phyloP scores from a whole-genome alignment of 148 eudicot species.

The Limonium bicolor region DNA sequence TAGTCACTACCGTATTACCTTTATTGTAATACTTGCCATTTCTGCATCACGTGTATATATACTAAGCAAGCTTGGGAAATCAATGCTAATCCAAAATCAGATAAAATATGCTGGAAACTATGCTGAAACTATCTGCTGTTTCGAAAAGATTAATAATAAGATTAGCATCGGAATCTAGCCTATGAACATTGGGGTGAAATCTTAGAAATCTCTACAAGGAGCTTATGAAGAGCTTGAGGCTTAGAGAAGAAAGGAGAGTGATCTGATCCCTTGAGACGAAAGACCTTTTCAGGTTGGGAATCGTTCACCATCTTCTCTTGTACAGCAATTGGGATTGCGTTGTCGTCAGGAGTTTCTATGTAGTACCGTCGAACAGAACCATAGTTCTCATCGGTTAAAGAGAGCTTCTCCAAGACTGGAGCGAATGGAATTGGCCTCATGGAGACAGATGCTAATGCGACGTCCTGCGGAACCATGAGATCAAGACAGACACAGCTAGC shows the following conservation, averaged over 20 bases:
- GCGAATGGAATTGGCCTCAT: slow-evolving; percentile 81
- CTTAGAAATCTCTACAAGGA: slow-evolving; percentile 54
- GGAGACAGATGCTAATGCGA: slow-evolving; percentile 74
- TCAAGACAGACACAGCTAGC: not conserved
- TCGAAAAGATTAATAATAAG: too few relatives aligned
- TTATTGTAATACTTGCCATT: too few relatives aligned
- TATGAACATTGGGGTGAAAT: too few relatives aligned
- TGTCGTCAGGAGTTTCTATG: slow-evolving; percentile 62
- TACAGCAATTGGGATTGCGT: slow-evolving; percentile 38
- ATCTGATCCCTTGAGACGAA: slow-evolving; percentile 72
- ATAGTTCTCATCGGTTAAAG: slow-evolving; percentile 40
- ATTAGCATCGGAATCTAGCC: too few relatives aligned
- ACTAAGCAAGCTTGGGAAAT: too few relatives aligned
- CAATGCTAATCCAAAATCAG: too few relatives aligned
- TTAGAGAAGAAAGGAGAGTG: slow-evolving; percentile 93
- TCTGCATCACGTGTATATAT: too few relatives aligned
- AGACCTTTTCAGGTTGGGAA: slow-evolving; percentile 56
- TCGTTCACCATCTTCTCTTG: slow-evolving; percentile 48
- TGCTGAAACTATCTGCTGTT: too few relatives aligned
- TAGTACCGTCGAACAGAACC: slow-evolving; percentile 62
- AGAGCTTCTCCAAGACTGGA: slow-evolving; percentile 65
- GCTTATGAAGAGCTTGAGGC: slow-evolving; percentile 75
- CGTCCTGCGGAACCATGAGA: slow-evolving; percentile 32
- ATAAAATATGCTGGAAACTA: too few relatives aligned
- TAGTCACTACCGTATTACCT: too few relatives aligned